Evolutionary conservation across 352 stramenopile genomes (phyloP), one percentile per base, ranked within the genome.

Genomic region (Phytophthora chlamydospora): DNA sequence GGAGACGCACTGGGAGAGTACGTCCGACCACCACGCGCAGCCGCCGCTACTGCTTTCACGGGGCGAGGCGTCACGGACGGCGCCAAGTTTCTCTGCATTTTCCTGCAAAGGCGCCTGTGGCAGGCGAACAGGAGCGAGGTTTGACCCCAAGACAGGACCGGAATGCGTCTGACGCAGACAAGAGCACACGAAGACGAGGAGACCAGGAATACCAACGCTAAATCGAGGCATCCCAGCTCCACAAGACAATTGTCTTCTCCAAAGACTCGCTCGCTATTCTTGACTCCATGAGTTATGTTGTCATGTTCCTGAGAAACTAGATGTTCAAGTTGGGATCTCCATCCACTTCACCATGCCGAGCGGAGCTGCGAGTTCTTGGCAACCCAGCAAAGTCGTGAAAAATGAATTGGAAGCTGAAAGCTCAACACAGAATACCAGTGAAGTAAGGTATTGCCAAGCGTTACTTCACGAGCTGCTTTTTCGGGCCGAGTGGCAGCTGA

Each of bases 41-140:
- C 33, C 17, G 34, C 41, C 63, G n/a, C 62, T 44, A 29, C 29
- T 14, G 56, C 51, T 59, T 91, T 89, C 13, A 77, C 49, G 0
- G 83, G 83, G 4, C 83, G 78, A 34, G 83, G 83, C 21, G 77
- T 91, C 43, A 90, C 71, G 13, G 83, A 77, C 47, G 80, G 76
- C 24, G 83, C 75, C 58, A 91, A 71, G 42, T 78, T 83, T 40
- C 73, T 73, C 43, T 69, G 66, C 66, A 71, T 71, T n/a, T 64
- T 51, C 24, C 58, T 38, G 39, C 47, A 42, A 54, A 40, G 32
- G 1, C 33, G 12, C 48, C 14, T 47, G 1, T 29, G 19, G 9
- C 34, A 17, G 16, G 19, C 24, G 8, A 56, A 41, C 29, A 17
- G 19, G 21, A 38, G 39, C 50, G 45, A 47, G 45, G 16, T 35